Conservation (phyloP, 257 asterid species). For the Paulownia fortunei region DNA sequence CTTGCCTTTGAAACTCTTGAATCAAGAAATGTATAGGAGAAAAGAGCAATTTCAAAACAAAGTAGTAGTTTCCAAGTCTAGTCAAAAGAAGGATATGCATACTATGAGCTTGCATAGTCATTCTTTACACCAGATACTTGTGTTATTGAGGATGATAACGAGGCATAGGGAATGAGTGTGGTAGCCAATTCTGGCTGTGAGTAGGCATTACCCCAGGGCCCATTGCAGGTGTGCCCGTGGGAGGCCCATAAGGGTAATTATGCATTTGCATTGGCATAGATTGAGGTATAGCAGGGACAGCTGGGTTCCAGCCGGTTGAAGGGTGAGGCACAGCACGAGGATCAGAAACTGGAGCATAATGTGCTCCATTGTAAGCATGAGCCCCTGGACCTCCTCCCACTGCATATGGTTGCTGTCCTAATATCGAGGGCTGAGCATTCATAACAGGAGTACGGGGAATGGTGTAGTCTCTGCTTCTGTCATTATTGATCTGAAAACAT, state of each 20-base stretch:
- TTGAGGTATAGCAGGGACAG: conserved; percentile 42
- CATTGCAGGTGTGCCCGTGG: conserved; percentile 48
- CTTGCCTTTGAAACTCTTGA: neutral
- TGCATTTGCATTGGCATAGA: conserved; percentile 79
- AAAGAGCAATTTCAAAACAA: neutral
- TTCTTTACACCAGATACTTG: conserved; percentile 14
- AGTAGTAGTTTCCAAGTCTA: neutral
- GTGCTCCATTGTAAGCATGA: conserved; percentile 58
- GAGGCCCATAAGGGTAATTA: conserved; percentile 69
- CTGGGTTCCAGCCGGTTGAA: conserved; percentile 74
- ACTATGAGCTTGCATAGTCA: neutral
- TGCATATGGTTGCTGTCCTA: conserved; percentile 77
- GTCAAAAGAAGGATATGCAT: neutral
- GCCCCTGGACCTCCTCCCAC: conserved; percentile 56
- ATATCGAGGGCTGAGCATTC: conserved; percentile 72
- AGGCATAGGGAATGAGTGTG: conserved; percentile 63
- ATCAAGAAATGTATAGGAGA: neutral
- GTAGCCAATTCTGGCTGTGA: conserved; percentile 62
- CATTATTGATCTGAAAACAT: conserved; percentile 78
- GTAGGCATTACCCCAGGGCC: conserved; percentile 57
- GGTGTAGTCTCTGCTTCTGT: conserved; percentile 92
- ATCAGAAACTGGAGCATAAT: conserved; percentile 59
- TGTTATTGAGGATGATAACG: conserved; percentile 68
- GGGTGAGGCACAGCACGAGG: conserved; percentile 53
- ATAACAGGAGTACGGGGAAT: conserved; percentile 62